Evolutionary conservation across 2,329 filamentous ascomycete genomes (phyloP), one percentile per base, ranked within the genome.

Genomic region (Colletotrichum plurivorum): DNA sequence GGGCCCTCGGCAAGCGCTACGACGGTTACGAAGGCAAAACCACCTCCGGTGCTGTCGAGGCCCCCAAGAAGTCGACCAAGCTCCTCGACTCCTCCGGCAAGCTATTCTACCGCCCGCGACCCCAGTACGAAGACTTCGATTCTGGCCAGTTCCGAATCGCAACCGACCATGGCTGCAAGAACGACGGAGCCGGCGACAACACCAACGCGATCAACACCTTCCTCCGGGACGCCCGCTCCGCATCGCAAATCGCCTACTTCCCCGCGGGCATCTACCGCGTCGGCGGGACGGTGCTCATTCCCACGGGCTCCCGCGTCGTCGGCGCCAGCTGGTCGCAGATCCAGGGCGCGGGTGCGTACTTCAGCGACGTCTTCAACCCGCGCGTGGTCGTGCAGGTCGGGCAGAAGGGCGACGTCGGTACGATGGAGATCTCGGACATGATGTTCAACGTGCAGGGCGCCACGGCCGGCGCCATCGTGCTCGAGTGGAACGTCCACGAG

Each of bases 401-500:
- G 25, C 76, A 86, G 53, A 78, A 81, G 18, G 90, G 90, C 51
- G 87, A 92, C 57, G 80, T 80, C 31, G 92, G 91, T 60, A 81
- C 81, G 12, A 90, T 93, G 43, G 92, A 94, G 78, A 91, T 94
- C 71, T 87, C 84, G 52, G 92, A 94, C 74, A 78, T 93, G 58
- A 84, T 93, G 63, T 89, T 94, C 74, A 85, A 88, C 70, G 92
- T 90, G 51, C 83, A 85, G 72, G 92, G 92, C 1, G 81, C 89
- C 5, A 88, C 88, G n/a, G 88, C 91, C 1, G 92, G 92, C 63
- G 90, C 89, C 6, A 89, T 93, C 68, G 82, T 94, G 72, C 85
- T 94, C 75, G 85, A 94, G 76, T 94, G 91, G 91, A 94, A 94
- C 76, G 81, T 93, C 39, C 83, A 83, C 15, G 85, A 84, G 7